phyloP scores from a whole-genome alignment of 2,329 filamentous ascomycete species.

The Epichloe sp. region DNA sequence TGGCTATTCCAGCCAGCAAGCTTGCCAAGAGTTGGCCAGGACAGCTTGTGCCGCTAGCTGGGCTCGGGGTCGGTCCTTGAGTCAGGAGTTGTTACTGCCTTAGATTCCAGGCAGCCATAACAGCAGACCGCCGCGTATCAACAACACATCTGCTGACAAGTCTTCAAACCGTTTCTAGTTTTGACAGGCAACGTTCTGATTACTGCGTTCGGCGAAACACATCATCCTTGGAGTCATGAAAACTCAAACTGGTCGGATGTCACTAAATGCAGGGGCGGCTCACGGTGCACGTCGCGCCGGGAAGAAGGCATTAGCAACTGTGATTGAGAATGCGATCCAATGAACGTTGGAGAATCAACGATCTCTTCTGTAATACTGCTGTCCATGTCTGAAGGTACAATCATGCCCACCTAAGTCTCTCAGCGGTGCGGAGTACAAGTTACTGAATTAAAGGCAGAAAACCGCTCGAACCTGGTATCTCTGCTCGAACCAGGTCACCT shows the following conservation, averaged over 20 bases:
- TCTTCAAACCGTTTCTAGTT: too few relatives aligned
- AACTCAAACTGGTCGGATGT: not conserved
- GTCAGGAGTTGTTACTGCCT: not conserved
- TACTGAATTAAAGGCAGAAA: too few relatives aligned
- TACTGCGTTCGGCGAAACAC: not conserved
- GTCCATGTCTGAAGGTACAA: too few relatives aligned
- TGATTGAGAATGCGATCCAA: not conserved
- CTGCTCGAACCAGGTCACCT: too few relatives aligned
- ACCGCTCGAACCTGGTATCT: too few relatives aligned
- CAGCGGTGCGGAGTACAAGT: too few relatives aligned
- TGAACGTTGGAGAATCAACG: too few relatives aligned
- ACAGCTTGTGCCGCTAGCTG: not conserved
- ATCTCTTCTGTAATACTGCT: too few relatives aligned
- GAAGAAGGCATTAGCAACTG: not conserved
- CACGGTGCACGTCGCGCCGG: not conserved
- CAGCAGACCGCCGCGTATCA: too few relatives aligned
- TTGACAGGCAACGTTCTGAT: too few relatives aligned
- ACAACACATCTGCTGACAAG: too few relatives aligned
- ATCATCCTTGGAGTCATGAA: not conserved
- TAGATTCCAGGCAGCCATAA: not conserved
- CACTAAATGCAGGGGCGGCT: not conserved
- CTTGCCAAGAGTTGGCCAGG: not conserved
- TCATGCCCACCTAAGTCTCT: too few relatives aligned
- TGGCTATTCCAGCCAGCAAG: constrained; percentile 1
- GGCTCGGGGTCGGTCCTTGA: not conserved